Evolutionary conservation across 306 rosid species (phyloP).

Genomic region (Ochetophila trinervis): DNA sequence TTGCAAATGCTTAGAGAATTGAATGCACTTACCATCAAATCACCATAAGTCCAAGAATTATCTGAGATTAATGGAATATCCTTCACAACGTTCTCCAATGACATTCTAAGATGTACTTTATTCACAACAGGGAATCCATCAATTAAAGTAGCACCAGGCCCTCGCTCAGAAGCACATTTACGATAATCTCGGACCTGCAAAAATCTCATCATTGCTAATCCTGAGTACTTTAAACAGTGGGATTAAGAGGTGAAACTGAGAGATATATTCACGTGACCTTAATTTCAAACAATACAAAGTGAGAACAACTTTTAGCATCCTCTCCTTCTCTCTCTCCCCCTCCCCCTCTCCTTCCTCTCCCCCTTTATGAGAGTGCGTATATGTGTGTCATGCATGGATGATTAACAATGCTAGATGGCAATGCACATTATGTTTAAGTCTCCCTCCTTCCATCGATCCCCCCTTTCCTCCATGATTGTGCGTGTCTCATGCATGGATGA

Average conservation of each 20-base stretch:
- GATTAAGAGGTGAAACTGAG: background rate
- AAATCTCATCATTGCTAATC: slow-evolving; percentile 19
- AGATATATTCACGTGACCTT: background rate
- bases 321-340: too few relatives aligned
- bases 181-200: slow-evolving; percentile 86
- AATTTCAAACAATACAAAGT: background rate
- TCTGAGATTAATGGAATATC: slow-evolving; percentile 83
- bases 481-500: too few relatives aligned
- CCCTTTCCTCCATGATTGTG: too few relatives aligned
- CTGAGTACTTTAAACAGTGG: background rate
- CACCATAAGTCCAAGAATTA: slow-evolving; percentile 95
- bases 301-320: too few relatives aligned
- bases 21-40: slow-evolving; percentile 73
- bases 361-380: too few relatives aligned
- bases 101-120: slow-evolving; percentile 78
- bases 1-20: slow-evolving; percentile 19
- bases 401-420: too few relatives aligned
- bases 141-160: slow-evolving; percentile 38
- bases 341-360: too few relatives aligned
- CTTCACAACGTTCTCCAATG: slow-evolving; percentile 94
- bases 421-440: too few relatives aligned
- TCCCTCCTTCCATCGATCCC: too few relatives aligned
- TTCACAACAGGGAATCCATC: slow-evolving; percentile 55
- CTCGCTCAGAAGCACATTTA: slow-evolving; percentile 58
- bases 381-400: too few relatives aligned